Evolutionary conservation across 176 grass and related monocot genomes (phyloP).

Genomic region (Alloteropsis semialata): DNA sequence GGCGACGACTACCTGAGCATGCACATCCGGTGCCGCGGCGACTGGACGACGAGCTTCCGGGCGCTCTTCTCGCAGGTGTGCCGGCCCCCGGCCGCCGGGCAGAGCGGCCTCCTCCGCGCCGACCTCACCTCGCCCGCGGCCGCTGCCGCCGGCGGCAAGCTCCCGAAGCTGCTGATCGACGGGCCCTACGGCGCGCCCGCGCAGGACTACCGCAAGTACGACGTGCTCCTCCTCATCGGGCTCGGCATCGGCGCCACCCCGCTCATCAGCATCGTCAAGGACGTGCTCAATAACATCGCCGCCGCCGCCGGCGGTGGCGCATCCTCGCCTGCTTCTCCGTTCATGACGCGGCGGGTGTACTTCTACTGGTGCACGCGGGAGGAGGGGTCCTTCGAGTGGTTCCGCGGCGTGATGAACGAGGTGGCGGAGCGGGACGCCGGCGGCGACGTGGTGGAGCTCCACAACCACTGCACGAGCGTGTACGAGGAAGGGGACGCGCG

Average conservation of each 20-base stretch:
- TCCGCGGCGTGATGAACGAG: slow-evolving; percentile 92
- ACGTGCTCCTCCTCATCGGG: slow-evolving; percentile 93
- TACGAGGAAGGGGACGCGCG: slow-evolving; percentile 86
- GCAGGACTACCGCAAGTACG: slow-evolving; percentile 94
- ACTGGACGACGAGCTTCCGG: slow-evolving; percentile 79
- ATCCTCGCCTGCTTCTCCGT: neutral
- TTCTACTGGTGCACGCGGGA: slow-evolving; percentile 97
- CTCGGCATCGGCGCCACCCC: slow-evolving; percentile 96
- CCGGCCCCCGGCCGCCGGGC: slow-evolving; percentile 49
- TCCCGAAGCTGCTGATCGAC: slow-evolving; percentile 81
- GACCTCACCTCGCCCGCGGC: slow-evolving; percentile 41
- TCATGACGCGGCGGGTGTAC: slow-evolving; percentile 80
- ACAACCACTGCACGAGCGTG: slow-evolving; percentile 98
- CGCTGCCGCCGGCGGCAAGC: neutral
- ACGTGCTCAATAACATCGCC: slow-evolving; percentile 77
- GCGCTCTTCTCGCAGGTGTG: slow-evolving; percentile 73
- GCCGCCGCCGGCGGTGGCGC: neutral
- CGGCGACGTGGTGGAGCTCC: slow-evolving; percentile 71
- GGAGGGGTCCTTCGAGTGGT: slow-evolving; percentile 93
- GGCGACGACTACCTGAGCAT: slow-evolving; percentile 88
- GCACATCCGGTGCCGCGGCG: slow-evolving; percentile 84
- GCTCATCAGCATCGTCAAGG: slow-evolving; percentile 93
- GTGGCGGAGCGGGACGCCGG: slow-evolving; percentile 72
- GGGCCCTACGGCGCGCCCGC: slow-evolving; percentile 93
- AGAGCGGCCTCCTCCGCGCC: slow-evolving; percentile 71